These are phyloP conservation scores for Colletotrichum sp. DNA, from an alignment of 2,329 filamentous ascomycete genomes.

Conservation along the genomic window DNA sequence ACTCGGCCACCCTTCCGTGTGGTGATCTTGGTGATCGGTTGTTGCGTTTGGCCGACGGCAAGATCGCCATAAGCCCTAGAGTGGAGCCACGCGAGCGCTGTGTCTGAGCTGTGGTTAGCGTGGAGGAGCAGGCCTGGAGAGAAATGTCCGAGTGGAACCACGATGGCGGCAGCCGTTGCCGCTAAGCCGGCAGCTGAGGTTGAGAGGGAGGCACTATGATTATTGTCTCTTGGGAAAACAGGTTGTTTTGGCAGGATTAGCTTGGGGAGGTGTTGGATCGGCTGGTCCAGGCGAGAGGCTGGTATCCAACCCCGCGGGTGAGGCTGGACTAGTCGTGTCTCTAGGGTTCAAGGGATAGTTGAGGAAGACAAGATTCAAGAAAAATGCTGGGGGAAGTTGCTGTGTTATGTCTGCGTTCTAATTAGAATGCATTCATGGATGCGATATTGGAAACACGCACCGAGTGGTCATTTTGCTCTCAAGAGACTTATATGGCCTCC, in stretches of 20 bases:
- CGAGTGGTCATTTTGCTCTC: background rate
- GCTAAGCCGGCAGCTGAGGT: background rate
- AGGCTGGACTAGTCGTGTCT: background rate
- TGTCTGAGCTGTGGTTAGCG: background rate
- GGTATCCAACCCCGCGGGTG: background rate
- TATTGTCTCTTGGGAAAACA: background rate
- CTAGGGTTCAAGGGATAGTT: rapidly evolving
- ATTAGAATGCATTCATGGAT: rapidly evolving
- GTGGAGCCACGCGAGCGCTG: background rate
- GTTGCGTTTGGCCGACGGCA: background rate
- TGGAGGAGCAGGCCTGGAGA: background rate
- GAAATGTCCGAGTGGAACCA: background rate
- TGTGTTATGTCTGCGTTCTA: too few relatives aligned
- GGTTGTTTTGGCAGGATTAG: background rate
- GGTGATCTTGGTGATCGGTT: background rate
- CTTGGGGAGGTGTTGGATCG: background rate
- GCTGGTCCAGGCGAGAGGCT: background rate
- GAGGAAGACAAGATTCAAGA: rapidly evolving
- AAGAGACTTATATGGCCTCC: background rate
- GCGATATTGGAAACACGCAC: background rate
- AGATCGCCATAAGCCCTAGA: background rate
- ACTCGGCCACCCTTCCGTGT: conserved; percentile 19
- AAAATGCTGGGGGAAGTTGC: too few relatives aligned
- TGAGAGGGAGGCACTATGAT: background rate
- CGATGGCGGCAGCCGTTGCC: background rate